Percentiles rank a stretch among this genome's conserved stretches.
Evolutionary conservation across 1,284 basidiomycete species (phyloP).

Genomic region (Austroboletus novae-zelandiae): DNA sequence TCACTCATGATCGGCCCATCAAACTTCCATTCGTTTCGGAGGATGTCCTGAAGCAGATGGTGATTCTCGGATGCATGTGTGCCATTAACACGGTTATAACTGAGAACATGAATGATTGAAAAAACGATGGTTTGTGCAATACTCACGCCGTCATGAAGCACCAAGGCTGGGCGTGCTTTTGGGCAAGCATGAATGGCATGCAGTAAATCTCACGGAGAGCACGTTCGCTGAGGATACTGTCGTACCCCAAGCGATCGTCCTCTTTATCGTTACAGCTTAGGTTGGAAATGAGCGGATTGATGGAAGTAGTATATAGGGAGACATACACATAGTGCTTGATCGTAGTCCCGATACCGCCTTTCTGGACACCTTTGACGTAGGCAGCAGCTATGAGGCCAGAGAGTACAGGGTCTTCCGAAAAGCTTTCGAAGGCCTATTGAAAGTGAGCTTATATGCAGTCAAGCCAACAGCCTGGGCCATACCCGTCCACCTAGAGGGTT

Average conservation of each 20-base stretch:
- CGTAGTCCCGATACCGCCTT: slow-evolving; percentile 63
- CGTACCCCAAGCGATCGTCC: slow-evolving; percentile 62
- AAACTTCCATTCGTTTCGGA: slow-evolving; percentile 77
- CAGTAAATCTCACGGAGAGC: slow-evolving; percentile 82
- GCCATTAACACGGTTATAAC: slow-evolving; percentile 71
- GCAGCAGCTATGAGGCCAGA: slow-evolving; percentile 70
- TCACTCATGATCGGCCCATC: slow-evolving; percentile 76
- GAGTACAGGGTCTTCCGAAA: slow-evolving; percentile 77
- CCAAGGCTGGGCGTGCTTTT: slow-evolving; percentile 70
- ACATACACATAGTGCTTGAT: slow-evolving; percentile 74
- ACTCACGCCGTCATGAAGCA: slow-evolving; percentile 70
- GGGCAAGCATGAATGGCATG: slow-evolving; percentile 80
- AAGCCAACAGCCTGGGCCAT: slow-evolving; percentile 13
- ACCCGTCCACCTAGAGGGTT: slow-evolving; percentile 74
- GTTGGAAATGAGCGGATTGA: background rate
- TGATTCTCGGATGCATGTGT: slow-evolving; percentile 69
- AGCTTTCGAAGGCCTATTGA: slow-evolving; percentile 65
- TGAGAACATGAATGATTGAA: slow-evolving; percentile 19
- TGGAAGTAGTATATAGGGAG: background rate
- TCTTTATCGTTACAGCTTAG: slow-evolving; percentile 69
- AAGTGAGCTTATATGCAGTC: slow-evolving; percentile 9
- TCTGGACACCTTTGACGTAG: slow-evolving; percentile 74
- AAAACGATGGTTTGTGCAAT: background rate
- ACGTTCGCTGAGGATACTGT: slow-evolving; percentile 61
- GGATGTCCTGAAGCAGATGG: slow-evolving; percentile 58